Evolutionary conservation across 768 basidiomycete species (phyloP).

Genomic region (Daedaleopsis sinensis): DNA sequence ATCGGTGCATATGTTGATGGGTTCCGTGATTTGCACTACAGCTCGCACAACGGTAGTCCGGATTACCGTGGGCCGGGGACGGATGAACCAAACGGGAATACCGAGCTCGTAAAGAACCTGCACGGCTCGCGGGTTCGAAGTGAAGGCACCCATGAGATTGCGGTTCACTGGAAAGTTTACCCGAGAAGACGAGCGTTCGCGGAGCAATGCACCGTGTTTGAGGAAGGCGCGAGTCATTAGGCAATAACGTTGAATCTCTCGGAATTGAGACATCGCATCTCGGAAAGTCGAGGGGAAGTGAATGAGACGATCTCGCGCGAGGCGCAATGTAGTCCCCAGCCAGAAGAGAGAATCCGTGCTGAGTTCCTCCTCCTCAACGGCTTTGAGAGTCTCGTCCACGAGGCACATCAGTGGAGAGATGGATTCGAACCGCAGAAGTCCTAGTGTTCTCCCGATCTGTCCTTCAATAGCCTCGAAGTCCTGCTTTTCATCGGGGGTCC

Average conservation of each 20-base stretch:
- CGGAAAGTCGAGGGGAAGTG: background rate
- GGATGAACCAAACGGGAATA: constrained; percentile 1
- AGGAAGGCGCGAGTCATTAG: background rate
- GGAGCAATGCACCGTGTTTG: background rate
- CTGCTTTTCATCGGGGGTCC: background rate
- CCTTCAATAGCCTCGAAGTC: background rate
- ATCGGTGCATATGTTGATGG: background rate
- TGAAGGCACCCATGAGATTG: background rate
- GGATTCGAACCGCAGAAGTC: too few species aligned
- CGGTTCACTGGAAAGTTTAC: background rate
- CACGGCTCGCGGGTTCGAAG: background rate
- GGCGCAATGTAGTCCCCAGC: background rate
- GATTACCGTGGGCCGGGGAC: background rate
- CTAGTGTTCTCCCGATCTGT: background rate
- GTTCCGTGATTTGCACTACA: background rate
- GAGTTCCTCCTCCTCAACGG: too few species aligned
- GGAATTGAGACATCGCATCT: background rate
- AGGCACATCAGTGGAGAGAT: too few species aligned
- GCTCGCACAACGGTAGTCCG: background rate
- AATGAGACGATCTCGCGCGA: background rate
- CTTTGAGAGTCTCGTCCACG: background rate
- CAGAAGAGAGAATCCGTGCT: too few species aligned
- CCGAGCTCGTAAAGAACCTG: background rate
- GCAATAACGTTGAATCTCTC: background rate
- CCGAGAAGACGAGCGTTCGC: background rate